Evolutionary conservation across 805 yeast genomes (phyloP), one percentile per base, ranked within the genome.

Genomic region (Pichia gijzeniarum): DNA sequence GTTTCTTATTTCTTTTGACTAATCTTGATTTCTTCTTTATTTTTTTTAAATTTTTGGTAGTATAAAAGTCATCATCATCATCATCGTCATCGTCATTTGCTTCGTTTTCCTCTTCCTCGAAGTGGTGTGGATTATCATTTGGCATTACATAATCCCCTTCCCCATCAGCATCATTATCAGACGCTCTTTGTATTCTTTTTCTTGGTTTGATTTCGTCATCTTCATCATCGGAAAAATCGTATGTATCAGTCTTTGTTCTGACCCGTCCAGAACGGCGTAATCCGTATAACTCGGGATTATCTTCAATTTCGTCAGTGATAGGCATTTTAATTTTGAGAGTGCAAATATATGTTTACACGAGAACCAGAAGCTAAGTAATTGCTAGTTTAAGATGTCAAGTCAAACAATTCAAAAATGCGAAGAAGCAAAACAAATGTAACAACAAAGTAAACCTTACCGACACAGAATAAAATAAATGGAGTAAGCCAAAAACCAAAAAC

Each of bases 251-350:
- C 38, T 56, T 57, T 3, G 65, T 54, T 48, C 80, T 70, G 9
- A 82, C 78, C 56, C 93, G 70, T 36, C 80, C 79, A 4, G 90
- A 82, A 53, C 95, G 73, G 64, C 95, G 76, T 44, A 85, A 69
- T 1, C 95, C 95, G 55, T 85, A 85, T n/a, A 85, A 69, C 58
- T 84, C 95, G 1, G 95, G 95, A 60, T 85, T 80, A 41, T 69
- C 74, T 44, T 76, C 70, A 16, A 82, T 75, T 48, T 81, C 89
- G 6, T 57, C 46, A 27, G 53, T 50, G 16, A 61, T 40, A 14
- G 57, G 48, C 59, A 56, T 58, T 8, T 13, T 34, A 9, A n/a
- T n/a, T n/a, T n/a, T n/a, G 13, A 14, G 17, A 33, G 1, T 35
- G 28, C 28, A 25, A 25, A 25, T 25, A 25, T 25, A 25, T 25